phyloP scores from a whole-genome alignment of 2,329 filamentous ascomycete species.

The Fusarium miscanthi region DNA sequence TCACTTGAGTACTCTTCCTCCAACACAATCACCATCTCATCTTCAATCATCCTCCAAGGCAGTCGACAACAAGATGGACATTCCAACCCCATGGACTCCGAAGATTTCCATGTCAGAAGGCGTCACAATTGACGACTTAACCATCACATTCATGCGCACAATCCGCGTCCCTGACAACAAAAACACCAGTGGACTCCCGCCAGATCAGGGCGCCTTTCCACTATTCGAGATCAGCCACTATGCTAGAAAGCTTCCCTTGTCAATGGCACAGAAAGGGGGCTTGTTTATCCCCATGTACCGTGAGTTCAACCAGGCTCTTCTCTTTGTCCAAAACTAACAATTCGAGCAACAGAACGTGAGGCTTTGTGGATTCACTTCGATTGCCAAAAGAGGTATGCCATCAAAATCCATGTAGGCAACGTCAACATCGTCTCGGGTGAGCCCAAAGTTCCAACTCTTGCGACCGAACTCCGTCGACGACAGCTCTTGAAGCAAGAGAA shows the following conservation, averaged over 20 bases:
- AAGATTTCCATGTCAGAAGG: rapidly evolving
- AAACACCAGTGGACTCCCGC: background rate
- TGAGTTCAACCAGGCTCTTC: background rate
- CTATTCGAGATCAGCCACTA: background rate
- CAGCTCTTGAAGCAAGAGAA: background rate
- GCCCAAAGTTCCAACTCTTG: rapidly evolving
- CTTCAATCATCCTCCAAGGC: background rate
- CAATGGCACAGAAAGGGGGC: background rate
- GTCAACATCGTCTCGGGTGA: constrained; percentile 8
- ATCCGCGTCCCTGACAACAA: background rate
- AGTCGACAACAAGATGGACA: background rate
- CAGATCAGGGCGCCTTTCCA: background rate
- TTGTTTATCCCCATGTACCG: constrained; percentile 8
- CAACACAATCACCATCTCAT: background rate
- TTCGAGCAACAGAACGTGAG: background rate
- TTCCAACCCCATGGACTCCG: background rate
- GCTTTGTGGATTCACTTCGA: constrained; percentile 9
- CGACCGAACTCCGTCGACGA: background rate
- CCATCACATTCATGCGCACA: constrained; percentile 1
- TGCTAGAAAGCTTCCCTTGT: background rate
- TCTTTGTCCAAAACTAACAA: background rate
- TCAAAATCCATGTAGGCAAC: background rate
- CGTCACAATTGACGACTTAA: background rate
- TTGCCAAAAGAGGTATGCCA: background rate
- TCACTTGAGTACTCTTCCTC: background rate